phyloP scores from a whole-genome alignment of 192 early-diverging fungal genomes.

The Coemansia sp. region DNA sequence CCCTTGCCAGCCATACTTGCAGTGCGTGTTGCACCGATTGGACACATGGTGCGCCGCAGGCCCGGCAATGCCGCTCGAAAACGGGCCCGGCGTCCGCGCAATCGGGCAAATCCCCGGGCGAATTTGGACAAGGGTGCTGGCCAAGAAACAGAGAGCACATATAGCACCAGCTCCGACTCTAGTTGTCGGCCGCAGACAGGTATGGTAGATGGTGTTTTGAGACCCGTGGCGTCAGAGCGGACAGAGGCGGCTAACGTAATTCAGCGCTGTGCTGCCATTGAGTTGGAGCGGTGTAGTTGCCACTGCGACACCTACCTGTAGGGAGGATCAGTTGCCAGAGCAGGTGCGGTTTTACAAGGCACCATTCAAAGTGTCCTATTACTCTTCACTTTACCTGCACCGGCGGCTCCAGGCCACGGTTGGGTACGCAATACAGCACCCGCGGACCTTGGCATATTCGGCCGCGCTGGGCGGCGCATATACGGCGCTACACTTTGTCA shows the following conservation, averaged over 20 bases:
- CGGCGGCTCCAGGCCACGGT: conserved; percentile 12
- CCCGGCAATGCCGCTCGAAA: conserved; percentile 7
- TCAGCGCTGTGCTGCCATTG: not conserved
- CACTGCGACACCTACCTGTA: not conserved
- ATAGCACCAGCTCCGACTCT: not conserved
- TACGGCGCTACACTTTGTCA: conserved; percentile 36
- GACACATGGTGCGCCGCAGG: conserved; percentile 29
- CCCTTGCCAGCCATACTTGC: no score
- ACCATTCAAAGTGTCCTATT: conserved; percentile 48
- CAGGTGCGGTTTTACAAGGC: conserved; percentile 36
- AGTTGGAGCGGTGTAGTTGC: not conserved
- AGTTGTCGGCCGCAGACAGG: not conserved
- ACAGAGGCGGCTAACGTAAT: no score
- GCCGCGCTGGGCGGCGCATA: conserved; percentile 27
- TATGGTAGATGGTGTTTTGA: no score
- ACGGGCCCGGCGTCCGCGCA: not conserved
- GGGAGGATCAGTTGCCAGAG: conserved; percentile 1
- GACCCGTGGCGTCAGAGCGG: no score
- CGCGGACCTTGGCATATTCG: conserved; percentile 32
- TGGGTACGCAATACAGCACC: conserved; percentile 32
- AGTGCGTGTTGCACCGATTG: no score
- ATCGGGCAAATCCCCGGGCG: conserved; percentile 6
- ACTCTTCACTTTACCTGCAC: conserved; percentile 40
- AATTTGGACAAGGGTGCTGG: not conserved
- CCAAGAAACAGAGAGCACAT: not conserved